A percentile compares a stretch with the other conserved stretches of the same genome.
Conservation (phyloP, 768 basidiomycete genomes). For the Auriscalpium microsporum region DNA sequence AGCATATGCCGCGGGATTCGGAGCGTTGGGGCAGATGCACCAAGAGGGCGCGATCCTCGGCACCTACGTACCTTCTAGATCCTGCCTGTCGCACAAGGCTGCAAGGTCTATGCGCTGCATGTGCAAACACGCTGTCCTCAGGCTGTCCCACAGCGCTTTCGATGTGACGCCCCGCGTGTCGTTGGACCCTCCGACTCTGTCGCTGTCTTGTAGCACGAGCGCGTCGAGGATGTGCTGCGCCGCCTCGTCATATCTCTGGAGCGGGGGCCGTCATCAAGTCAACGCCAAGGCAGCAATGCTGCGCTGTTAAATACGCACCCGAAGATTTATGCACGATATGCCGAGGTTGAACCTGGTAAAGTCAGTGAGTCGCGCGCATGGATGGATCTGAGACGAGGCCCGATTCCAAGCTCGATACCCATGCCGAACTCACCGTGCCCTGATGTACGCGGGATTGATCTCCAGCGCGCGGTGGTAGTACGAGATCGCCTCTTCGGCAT, state of each 20-base stretch:
- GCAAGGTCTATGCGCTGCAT: constrained; percentile 74
- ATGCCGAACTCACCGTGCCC: constrained; percentile 55
- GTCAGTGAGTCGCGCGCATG: background rate
- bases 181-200: constrained; percentile 49
- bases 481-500: constrained; percentile 69
- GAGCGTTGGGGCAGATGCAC: background rate
- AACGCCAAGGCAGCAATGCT: constrained; percentile 7
- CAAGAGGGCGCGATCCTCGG: background rate
- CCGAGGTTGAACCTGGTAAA: constrained; percentile 77
- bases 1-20: background rate
- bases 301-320: constrained; percentile 36
- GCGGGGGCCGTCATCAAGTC: constrained; percentile 2
- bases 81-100: constrained; percentile 57
- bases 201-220: constrained; percentile 79
- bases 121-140: constrained; percentile 76
- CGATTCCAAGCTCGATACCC: no score
- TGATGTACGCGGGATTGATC: constrained; percentile 82
- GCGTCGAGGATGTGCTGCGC: constrained; percentile 85
- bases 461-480: constrained; percentile 85
- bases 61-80: constrained; percentile 49
- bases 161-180: constrained; percentile 67
- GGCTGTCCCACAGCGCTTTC: constrained; percentile 77
- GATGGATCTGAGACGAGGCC: background rate
- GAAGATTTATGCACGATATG: constrained; percentile 84
- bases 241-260: constrained; percentile 77